Base-by-base conservation (phyloP, 768 basidiomycete genomes). In the Termitomyces eurrhizus region DNA sequence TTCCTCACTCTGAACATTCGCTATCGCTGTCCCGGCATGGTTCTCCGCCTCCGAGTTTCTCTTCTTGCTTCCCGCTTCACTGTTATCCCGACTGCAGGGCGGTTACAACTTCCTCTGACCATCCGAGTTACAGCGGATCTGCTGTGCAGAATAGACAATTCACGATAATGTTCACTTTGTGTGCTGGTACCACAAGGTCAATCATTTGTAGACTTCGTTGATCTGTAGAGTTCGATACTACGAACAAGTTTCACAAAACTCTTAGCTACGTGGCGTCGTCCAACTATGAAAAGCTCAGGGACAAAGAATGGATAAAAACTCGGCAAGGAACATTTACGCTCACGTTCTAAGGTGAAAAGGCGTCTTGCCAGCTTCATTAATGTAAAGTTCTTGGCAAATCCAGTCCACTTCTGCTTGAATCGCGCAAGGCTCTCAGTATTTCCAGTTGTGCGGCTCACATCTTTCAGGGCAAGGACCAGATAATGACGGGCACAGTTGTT, bases 401-500 rank as follows among this genome's bases (percentile, higher is more conserved):
- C 74, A 62, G 74, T 68, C 67, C 70, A 73, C 7, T 67, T 53
- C 62, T 78, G 77, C 16, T 64, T 68, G 63, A 79, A 79, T 42
- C 75, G 67, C 4, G 75, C 73, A 56, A 83, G 70, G 8, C 62
- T 54, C 18, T 81, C 83, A n/a, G 75, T 74, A 21, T 64, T 62
- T 2, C 75, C 76, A 29, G 75, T 70, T 4, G 67, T 78, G 24
- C 76, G 70, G 49, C 70, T 66, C 33, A 85, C 48, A 29, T 75
- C 67, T 56, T 77, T 76, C 60, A 83, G 70, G 35, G 70, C 70
- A 59, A 85, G 77, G 48, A 87, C 2, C 74, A 71, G 18, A 87
- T 64, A 26, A 82, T 72, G 32, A 69, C 68, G 29, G 82, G 76
- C 3, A 77, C 78, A 29, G 79, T 76, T 41, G 24, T 16, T 12